Conservation (phyloP, 352 stramenopile species). For the Pelagophyceae sp. region DNA sequence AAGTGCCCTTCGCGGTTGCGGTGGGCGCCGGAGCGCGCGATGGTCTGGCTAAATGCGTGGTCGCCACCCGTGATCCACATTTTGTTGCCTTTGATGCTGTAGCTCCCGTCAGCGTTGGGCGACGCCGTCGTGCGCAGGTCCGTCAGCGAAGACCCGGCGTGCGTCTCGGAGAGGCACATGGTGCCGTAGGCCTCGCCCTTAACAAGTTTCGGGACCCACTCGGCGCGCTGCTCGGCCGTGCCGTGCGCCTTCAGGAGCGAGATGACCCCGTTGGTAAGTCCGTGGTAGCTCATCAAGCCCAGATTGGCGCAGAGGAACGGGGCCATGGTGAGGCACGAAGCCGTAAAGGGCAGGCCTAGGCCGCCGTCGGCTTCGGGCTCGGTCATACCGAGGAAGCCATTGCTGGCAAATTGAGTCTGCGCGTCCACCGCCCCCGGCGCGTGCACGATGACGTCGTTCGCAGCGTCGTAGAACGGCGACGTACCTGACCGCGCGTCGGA, state of each 20-base stretch:
- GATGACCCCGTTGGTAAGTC: constrained; percentile 29
- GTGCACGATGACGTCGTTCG: constrained; percentile 2
- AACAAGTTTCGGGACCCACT: constrained; percentile 28
- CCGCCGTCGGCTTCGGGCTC: constrained; percentile 18
- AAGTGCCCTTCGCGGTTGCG: no score
- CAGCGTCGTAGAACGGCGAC: constrained; percentile 16
- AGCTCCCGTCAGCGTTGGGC: constrained; percentile 26
- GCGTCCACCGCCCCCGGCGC: background rate
- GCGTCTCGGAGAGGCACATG: constrained; percentile 36
- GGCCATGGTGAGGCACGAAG: constrained; percentile 9
- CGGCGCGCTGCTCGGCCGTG: constrained; percentile 28
- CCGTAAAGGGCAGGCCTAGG: constrained; percentile 17
- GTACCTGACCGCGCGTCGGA: no score
- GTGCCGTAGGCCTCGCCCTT: constrained; percentile 29
- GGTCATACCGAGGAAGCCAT: constrained; percentile 15
- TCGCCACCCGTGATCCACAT: constrained; percentile 38
- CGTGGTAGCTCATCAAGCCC: constrained; percentile 29
- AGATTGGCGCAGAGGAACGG: constrained; percentile 24
- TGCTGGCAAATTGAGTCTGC: constrained; percentile 14
- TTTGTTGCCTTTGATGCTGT: constrained; percentile 34
- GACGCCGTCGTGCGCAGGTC: constrained; percentile 31
- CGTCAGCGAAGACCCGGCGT: constrained; percentile 30
- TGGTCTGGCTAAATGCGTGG: constrained; percentile 31
- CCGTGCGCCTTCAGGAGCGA: constrained; percentile 32
- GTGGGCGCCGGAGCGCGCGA: no score